phyloP scores from a whole-genome alignment of 176 grass and related monocot species.

The sorghum (Sorghum bicolor) region Sorghum_bicolor_NCBIv3 NC_012878.2:56468001-56468500 shows the following conservation, averaged over 20 bases:
- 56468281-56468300: constrained; percentile 36
- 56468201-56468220: not conserved
- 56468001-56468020: constrained; percentile 37
- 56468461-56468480: constrained; percentile 73
- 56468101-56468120: constrained; percentile 41
- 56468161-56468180: not conserved
- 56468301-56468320: constrained; percentile 23
- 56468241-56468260: constrained; percentile 55
- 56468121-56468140: not conserved
- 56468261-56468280: constrained; percentile 45
- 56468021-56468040: constrained; percentile 53
- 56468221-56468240: constrained; percentile 6
- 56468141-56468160: not conserved
- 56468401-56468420: not conserved
- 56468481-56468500: constrained; percentile 67
- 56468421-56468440: no score
- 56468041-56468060: constrained; percentile 41
- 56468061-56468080: constrained; percentile 53
- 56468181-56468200: no score
- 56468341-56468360: not conserved
- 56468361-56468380: not conserved
- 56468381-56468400: not conserved
- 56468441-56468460: constrained; percentile 58
- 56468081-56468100: constrained; percentile 37
- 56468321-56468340: not conserved